Conservation (phyloP, 2,329 filamentous ascomycete genomes). For the Alternaria viburni region DNA sequence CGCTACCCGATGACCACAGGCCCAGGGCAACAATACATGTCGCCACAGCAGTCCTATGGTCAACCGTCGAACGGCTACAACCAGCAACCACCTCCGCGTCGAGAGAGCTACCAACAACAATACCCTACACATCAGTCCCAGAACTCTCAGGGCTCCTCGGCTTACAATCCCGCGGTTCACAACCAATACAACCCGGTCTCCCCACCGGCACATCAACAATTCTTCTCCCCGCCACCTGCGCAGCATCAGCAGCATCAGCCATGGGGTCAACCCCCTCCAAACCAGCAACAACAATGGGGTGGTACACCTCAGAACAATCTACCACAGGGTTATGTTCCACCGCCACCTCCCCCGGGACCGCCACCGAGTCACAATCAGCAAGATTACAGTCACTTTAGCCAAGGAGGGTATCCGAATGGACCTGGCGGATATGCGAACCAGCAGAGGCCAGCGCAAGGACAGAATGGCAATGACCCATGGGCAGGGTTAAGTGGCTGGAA, state of each 20-base stretch:
- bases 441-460: conserved; percentile 43
- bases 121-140: conserved; percentile 23
- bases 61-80: conserved; percentile 34
- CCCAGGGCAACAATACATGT: conserved; percentile 41
- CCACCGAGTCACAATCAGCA: conserved; percentile 60
- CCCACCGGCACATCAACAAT: conserved; percentile 64
- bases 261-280: conserved; percentile 51
- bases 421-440: conserved; percentile 48
- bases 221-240: conserved; percentile 57
- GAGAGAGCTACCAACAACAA: conserved; percentile 43
- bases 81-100: conserved; percentile 37
- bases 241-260: conserved; percentile 60
- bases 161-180: conserved; percentile 54
- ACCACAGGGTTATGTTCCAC: conserved; percentile 70
- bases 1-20: conserved; percentile 50
- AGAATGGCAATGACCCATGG: conserved; percentile 65
- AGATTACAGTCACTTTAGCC: conserved; percentile 60
- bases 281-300: conserved; percentile 59
- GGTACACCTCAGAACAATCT: conserved; percentile 62
- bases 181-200: conserved; percentile 53
- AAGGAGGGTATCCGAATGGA: conserved; percentile 61
- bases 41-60: conserved; percentile 37
- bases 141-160: conserved; percentile 32
- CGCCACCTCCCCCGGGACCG: conserved; percentile 70
- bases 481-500: conserved; percentile 74